Percentiles rank a stretch among this genome's conserved stretches.
phyloP scores from a whole-genome alignment of 495 filamentous ascomycete species.

The Aspergillus ostianus region DNA sequence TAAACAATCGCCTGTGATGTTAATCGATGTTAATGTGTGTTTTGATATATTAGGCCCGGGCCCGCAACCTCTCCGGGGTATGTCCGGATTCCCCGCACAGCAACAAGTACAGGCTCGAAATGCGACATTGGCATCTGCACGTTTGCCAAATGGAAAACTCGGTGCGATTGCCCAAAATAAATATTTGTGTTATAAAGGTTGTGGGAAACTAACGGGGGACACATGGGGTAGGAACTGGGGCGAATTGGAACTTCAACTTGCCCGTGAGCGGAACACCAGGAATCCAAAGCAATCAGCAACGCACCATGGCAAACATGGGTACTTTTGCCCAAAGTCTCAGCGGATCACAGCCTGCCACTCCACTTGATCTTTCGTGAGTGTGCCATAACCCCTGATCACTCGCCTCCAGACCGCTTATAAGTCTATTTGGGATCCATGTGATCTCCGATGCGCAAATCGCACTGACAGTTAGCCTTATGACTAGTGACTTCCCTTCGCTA shows the following conservation, averaged over 20 bases:
- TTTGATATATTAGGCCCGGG: constrained; percentile 51
- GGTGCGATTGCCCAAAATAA: constrained; percentile 49
- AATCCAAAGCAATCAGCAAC: constrained; percentile 57
- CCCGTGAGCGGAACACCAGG: constrained; percentile 67
- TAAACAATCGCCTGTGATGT: constrained; percentile 12
- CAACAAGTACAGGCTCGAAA: constrained; percentile 63
- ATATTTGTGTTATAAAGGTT: neutral
- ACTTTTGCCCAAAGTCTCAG: constrained; percentile 83
- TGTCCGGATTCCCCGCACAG: constrained; percentile 68
- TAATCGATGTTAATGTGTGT: constrained; percentile 27
- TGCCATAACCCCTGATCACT: neutral
- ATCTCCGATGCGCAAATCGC: neutral
- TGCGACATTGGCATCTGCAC: constrained; percentile 55
- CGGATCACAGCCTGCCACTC: constrained; percentile 70
- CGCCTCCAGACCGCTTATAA: neutral
- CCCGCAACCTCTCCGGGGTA: constrained; percentile 67
- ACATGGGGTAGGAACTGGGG: constrained; percentile 55
- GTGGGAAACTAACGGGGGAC: constrained; percentile 33
- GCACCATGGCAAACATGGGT: constrained; percentile 57
- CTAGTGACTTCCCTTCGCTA: constrained; percentile 81
- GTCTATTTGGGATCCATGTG: neutral
- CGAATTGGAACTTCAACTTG: constrained; percentile 74
- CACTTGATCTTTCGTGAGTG: constrained; percentile 81
- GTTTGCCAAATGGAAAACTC: constrained; percentile 73
- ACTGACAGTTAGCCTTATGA: constrained; percentile 19